Percentiles rank a stretch among this genome's conserved stretches.
Conservation (phyloP, 768 basidiomycete species). For the Naganishia vaughanmartiniae region DNA sequence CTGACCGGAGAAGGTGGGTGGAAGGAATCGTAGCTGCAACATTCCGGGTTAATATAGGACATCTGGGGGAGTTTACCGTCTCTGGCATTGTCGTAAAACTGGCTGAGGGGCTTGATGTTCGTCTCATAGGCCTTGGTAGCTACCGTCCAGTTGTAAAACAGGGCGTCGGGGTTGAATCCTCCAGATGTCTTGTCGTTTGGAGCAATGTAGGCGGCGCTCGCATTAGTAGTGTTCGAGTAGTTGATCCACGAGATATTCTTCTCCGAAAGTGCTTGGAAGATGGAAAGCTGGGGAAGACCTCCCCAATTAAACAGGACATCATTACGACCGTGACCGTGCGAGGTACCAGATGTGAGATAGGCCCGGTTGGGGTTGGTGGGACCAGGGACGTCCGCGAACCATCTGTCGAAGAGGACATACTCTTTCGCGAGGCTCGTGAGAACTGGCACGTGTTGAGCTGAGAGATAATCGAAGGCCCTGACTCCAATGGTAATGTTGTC, state of each 20-base stretch:
- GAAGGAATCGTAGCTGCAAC: constrained; percentile 30
- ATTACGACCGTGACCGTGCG: constrained; percentile 48
- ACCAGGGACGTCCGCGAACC: constrained; percentile 50
- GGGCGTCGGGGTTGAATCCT: constrained; percentile 23
- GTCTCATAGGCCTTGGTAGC: constrained; percentile 15
- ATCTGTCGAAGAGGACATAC: constrained; percentile 50
- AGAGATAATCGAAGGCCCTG: constrained; percentile 47
- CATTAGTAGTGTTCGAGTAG: constrained; percentile 23
- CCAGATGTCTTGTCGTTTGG: constrained; percentile 20
- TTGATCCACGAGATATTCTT: constrained; percentile 25
- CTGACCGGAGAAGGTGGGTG: constrained; percentile 41
- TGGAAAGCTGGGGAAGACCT: constrained; percentile 37
- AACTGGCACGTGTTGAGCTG: constrained; percentile 40
- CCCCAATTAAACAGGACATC: constrained; percentile 39
- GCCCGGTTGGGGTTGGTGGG: constrained; percentile 52
- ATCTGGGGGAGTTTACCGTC: constrained; percentile 37
- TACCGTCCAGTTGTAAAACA: constrained; percentile 28
- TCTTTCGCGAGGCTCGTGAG: constrained; percentile 39
- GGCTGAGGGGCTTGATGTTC: constrained; percentile 21
- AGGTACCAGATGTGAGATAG: constrained; percentile 47
- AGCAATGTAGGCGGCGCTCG: constrained; percentile 20
- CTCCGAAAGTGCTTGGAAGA: constrained; percentile 42
- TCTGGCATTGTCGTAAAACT: constrained; percentile 26
- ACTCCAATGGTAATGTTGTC: constrained; percentile 38
- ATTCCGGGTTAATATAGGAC: constrained; percentile 28